phyloP scores from a whole-genome alignment of 192 early-diverging fungal species.

The Entomortierella chlamydospora region DNA sequence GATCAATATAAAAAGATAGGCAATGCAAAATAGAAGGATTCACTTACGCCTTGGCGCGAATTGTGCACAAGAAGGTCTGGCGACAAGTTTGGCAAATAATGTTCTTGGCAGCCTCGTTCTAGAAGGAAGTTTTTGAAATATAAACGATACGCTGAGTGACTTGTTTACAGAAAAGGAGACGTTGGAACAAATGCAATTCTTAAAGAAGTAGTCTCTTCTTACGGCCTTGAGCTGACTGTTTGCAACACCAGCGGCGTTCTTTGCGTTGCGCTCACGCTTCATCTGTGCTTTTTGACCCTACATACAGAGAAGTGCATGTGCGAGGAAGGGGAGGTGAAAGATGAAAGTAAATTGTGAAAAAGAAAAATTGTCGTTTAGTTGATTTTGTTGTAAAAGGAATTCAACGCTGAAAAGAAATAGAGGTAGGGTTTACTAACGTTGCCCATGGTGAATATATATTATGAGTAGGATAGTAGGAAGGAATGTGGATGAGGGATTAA shows the following conservation, averaged over 20 bases:
- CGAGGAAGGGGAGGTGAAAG: neutral
- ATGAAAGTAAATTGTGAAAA: neutral
- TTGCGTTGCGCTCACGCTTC: conserved; percentile 76
- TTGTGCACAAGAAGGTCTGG: conserved; percentile 86
- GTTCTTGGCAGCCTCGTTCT: conserved; percentile 87
- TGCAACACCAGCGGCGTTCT: conserved; percentile 58
- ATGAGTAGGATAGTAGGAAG: neutral
- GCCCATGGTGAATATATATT: conserved; percentile 22
- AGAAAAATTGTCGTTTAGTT: no score
- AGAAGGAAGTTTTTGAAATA: neutral
- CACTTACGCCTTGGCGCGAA: conserved; percentile 74
- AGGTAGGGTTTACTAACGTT: conserved; percentile 20
- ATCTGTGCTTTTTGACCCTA: conserved; percentile 74
- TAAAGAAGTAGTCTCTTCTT: conserved; percentile 9
- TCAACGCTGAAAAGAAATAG: neutral
- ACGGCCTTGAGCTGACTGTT: conserved; percentile 75
- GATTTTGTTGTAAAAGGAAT: neutral
- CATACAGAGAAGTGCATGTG: neutral
- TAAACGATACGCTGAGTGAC: no score
- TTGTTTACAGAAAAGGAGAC: no score
- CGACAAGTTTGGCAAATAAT: conserved; percentile 83
- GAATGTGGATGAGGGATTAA: neutral
- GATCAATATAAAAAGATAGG: no score
- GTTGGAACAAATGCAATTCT: no score
- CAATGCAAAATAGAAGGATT: conserved; percentile 1